A percentile compares a stretch with the other conserved stretches of the same genome.
phyloP scores from a whole-genome alignment of 75 land plant genomes.

The Pinus albicaulis region DNA sequence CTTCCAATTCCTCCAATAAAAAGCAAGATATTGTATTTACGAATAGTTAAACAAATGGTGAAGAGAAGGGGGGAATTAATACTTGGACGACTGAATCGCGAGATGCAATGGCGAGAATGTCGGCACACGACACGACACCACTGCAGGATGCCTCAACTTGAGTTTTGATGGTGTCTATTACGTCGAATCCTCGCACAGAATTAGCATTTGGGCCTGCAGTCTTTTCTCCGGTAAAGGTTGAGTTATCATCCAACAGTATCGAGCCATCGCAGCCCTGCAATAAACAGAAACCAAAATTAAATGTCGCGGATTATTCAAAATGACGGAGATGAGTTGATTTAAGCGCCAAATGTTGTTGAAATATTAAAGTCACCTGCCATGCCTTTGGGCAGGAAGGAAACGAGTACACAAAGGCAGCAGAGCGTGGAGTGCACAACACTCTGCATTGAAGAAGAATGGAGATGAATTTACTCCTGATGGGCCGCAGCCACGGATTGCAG shows the following conservation, averaged over 20 bases:
- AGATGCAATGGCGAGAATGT: slow-evolving; percentile 17
- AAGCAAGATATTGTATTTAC: neutral
- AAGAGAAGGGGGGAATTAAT: neutral
- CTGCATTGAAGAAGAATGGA: too few species aligned
- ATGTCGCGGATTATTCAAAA: too few species aligned
- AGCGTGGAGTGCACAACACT: too few species aligned
- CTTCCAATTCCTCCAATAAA: too few species aligned
- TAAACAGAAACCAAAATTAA: too few species aligned
- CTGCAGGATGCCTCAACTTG: slow-evolving; percentile 10
- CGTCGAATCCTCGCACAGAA: slow-evolving; percentile 12
- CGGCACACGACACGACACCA: slow-evolving; percentile 15
- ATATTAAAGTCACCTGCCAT: too few species aligned
- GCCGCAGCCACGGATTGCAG: too few species aligned
- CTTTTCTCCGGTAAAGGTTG: slow-evolving; percentile 2
- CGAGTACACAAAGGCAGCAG: too few species aligned
- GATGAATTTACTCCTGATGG: too few species aligned
- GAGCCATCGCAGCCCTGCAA: slow-evolving; percentile 22
- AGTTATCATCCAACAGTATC: slow-evolving; percentile 4
- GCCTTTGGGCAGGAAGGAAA: too few species aligned
- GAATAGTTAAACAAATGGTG: neutral
- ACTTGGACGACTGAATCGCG: slow-evolving; percentile 1
- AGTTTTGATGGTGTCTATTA: slow-evolving; percentile 16
- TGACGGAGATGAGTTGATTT: too few species aligned
- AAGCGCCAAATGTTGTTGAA: too few species aligned
- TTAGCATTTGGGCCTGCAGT: slow-evolving; percentile 6